A percentile compares a stretch with the other conserved stretches of the same genome.
These are phyloP conservation scores for Backusella westeae DNA, from an alignment of 192 early-diverging fungal species.

Conservation along the genomic window DNA sequence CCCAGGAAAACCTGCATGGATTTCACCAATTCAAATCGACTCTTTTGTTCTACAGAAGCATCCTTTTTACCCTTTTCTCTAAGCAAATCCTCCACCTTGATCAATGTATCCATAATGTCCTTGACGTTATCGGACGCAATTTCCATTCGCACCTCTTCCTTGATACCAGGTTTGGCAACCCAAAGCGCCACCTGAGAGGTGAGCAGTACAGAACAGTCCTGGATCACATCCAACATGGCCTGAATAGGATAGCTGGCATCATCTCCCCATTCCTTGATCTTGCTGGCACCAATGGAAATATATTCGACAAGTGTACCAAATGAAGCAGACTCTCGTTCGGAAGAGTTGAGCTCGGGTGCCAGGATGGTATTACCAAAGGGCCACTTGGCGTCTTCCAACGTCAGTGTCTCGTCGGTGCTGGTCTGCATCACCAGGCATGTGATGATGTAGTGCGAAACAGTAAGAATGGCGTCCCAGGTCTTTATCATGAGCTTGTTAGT, in stretches of 20 bases:
- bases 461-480: constrained; percentile 3
- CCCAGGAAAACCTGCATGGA: background rate
- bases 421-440: constrained; percentile 35
- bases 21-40: background rate
- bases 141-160: background rate
- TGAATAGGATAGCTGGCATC: background rate
- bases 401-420: constrained; percentile 31
- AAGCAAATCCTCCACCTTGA: background rate
- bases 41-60: background rate
- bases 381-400: constrained; percentile 34
- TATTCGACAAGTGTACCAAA: constrained; percentile 43
- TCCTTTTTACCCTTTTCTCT: background rate
- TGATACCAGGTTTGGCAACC: background rate
- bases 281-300: constrained; percentile 4
- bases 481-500: background rate
- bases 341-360: constrained; percentile 29
- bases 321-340: constrained; percentile 33
- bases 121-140: constrained; percentile 5
- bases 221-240: constrained; percentile 14
- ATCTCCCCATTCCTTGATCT: background rate
- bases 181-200: constrained; percentile 6
- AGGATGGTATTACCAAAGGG: constrained; percentile 40
- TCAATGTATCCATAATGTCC: constrained; percentile 8
- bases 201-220: constrained; percentile 6
- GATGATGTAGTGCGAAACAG: constrained; percentile 34